Base-by-base conservation (phyloP, 768 basidiomycete genomes). In the Gautieria morchelliformis region DNA sequence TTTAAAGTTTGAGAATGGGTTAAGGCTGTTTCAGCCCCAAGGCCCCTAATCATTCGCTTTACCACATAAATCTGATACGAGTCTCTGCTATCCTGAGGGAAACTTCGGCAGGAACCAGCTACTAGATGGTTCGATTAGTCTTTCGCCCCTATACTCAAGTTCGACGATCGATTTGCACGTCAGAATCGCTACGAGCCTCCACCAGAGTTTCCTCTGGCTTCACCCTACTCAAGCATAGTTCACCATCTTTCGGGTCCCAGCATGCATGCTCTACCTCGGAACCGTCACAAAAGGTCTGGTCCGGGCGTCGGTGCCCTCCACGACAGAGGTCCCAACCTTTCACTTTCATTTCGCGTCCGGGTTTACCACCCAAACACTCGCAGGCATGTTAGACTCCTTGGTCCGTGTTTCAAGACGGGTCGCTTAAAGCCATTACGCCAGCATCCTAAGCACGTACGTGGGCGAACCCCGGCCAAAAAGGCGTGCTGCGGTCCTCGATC, bases 191-290 rank as follows among this genome's bases (percentile, higher is more conserved):
- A 85, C 83, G 82, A 86, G 84, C 87, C 84, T 88, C 86, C 86
- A 89, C 85, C 87, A 88, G 86, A 86, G 87, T 89, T 89, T 89
- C 85, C 87, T 85, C 86, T 89, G 87, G 85, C 87, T 88, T 87
- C 83, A 78, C 84, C 84, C 84, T 87, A 84, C 82, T 83, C 84
- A 85, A 76, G 78, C 83, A 87, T 86, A 86, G 83, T 86, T 86
- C 84, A 86, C 84, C 84, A 86, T 86, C 83, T 85, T 87, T 86
- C 83, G 82, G 85, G 83, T 85, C 84, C 83, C 81, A 85, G 81
- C 85, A 83, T 82, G 76, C 79, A 81, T 80, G 83, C 85, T 85
- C 84, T 78, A 83, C 83, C 81, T 78, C 83, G 76, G 81, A 80
- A 72, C 81, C 83, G 69, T 85, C 78, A 77, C 79, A 80, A 72